These are phyloP conservation scores for Aspergillus glaucus DNA, from an alignment of 2,329 filamentous ascomycete genomes.

Conservation along the genomic window DNA sequence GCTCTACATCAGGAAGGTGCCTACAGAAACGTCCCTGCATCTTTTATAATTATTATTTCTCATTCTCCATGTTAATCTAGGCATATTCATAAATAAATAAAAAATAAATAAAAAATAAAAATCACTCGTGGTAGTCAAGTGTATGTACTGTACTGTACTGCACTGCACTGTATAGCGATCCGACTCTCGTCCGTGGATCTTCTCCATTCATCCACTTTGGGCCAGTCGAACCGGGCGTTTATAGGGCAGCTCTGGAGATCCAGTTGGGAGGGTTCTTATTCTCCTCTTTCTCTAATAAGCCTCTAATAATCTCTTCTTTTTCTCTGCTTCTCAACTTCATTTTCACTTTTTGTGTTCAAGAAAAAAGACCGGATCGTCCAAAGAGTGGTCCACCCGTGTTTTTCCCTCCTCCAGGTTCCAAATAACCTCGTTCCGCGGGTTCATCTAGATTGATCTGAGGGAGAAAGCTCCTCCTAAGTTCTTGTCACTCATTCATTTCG, in stretches of 20 bases:
- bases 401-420: background rate
- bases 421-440: background rate
- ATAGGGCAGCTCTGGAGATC: slow-evolving; percentile 8
- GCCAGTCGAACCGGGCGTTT: background rate
- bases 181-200: too few species aligned
- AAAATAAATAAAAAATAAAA: background rate
- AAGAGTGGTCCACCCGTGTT: background rate
- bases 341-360: slow-evolving; percentile 2
- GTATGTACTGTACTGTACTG: background rate
- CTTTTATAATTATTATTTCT: background rate
- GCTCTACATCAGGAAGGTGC: background rate
- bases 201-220: too few species aligned
- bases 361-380: background rate
- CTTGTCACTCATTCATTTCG: background rate
- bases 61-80: too few species aligned
- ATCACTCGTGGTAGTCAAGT: background rate
- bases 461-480: slow-evolving; percentile 5
- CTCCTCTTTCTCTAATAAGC: slow-evolving; percentile 5
- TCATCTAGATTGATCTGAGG: background rate
- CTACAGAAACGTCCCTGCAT: too few species aligned
- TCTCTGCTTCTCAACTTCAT: slow-evolving; percentile 1
- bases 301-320: slow-evolving; percentile 1
- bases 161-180: background rate
- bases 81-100: background rate
- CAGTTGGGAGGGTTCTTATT: slow-evolving; percentile 2